A percentile compares a stretch with the other conserved stretches of the same genome.
phyloP scores from a whole-genome alignment of 2,329 filamentous ascomycete genomes.

The Diaporthe capsici region DNA sequence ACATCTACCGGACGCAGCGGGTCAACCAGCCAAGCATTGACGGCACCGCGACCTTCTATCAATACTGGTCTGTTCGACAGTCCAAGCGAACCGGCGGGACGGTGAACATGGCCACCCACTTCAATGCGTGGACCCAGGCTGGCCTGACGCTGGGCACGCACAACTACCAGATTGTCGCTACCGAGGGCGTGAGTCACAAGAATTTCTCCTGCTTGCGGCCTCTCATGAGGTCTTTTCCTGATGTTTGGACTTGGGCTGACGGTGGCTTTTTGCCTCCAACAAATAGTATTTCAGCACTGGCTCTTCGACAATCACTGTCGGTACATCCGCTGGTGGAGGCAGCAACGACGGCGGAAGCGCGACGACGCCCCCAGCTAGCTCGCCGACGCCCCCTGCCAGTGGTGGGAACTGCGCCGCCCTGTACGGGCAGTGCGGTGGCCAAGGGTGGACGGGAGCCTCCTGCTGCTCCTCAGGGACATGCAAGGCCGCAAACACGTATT shows the following conservation, averaged over 20 bases:
- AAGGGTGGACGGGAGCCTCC: slow-evolving; percentile 50
- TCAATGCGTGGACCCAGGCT: slow-evolving; percentile 63
- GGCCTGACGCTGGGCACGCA: slow-evolving; percentile 63
- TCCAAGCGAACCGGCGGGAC: slow-evolving; percentile 63
- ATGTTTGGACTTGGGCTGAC: background rate
- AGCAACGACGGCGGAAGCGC: slow-evolving; percentile 31
- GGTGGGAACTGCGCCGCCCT: slow-evolving; percentile 47
- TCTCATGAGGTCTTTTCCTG: background rate
- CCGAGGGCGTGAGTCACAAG: slow-evolving; percentile 55
- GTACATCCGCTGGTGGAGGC: slow-evolving; percentile 41
- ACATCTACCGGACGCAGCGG: slow-evolving; percentile 53
- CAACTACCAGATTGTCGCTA: slow-evolving; percentile 68
- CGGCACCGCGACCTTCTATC: slow-evolving; percentile 63
- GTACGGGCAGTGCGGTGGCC: slow-evolving; percentile 53
- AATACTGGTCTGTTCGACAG: slow-evolving; percentile 66
- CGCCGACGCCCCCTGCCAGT: slow-evolving; percentile 18
- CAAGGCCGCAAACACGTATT: slow-evolving; percentile 46
- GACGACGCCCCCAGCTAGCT: slow-evolving; percentile 3
- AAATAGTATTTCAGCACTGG: slow-evolving; percentile 41
- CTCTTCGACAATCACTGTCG: slow-evolving; percentile 17
- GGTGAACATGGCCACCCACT: slow-evolving; percentile 66
- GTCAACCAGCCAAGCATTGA: slow-evolving; percentile 61
- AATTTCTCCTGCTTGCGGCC: background rate
- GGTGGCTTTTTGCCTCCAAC: slow-evolving; percentile 44
- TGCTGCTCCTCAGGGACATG: slow-evolving; percentile 53